Evolutionary conservation across 805 yeast species (phyloP), one percentile per base, ranked within the genome.

Genomic region (Wickerhamiella cacticola): DNA sequence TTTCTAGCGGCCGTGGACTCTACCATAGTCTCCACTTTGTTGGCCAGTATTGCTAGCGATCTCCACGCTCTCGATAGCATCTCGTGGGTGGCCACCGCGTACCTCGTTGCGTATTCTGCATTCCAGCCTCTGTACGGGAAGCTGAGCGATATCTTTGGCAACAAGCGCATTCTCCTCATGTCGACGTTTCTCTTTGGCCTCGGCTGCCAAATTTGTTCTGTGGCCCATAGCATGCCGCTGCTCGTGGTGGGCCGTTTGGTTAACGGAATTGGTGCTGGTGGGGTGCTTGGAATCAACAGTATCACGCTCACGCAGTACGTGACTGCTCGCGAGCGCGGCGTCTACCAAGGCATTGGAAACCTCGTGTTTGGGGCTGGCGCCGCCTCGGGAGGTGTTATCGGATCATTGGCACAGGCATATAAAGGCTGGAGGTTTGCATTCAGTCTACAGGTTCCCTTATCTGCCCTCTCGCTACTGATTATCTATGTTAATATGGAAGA

Each of bases 201-300:
- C 12, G 78, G 78, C 16, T 72, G 76, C 55, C 53, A 68, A 12
- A 45, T 74, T 22, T 73, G 76, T 48, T 88, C 82, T 1, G 53
- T 74, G 5, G 63, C 85, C 1, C 60, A 56, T 15, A 66, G 68
- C 22, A 75, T 82, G 73, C 63, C 68, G 52, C 69, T 73, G 70
- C 65, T 82, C 33, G 78, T 82, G 45, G 79, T 74, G 1, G 89
- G 88, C 1, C 70, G 94, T 55, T 79, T 84, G 51, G 69, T 86
- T 44, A 79, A 94, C 21, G 96, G 96, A 16, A 72, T 82, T 50
- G 95, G 95, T 12, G 95, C 94, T n/a, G 92, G 95, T 6, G 95
- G 95, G 0, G 74, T 86, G 57, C 76, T 80, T 41, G 72, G 88
- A 0, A 66, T 85, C 54, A 74, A 83, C 16, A 79, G 94, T 5